phyloP scores from a whole-genome alignment of 2,329 filamentous ascomycete genomes.

The Gliomastix tumulicola region DNA sequence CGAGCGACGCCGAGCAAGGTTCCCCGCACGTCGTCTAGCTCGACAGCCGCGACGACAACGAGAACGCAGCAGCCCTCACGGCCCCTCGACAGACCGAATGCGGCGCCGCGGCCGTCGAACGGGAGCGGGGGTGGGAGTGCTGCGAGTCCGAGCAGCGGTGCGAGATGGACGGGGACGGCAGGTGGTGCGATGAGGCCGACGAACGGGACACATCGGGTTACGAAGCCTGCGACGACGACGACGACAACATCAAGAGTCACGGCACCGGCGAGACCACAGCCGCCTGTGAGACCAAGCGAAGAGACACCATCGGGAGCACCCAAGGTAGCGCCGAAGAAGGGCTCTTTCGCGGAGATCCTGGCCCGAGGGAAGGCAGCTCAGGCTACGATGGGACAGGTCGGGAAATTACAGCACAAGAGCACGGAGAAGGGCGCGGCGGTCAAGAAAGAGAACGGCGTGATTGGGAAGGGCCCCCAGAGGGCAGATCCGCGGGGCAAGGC shows the following conservation, averaged over 20 bases:
- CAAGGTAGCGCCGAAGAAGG: constrained; percentile 56
- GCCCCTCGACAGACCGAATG: constrained; percentile 14
- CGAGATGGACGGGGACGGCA: no score
- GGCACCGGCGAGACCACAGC: neutral
- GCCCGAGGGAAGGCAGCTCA: constrained; percentile 64
- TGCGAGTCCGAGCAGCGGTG: neutral
- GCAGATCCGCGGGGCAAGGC: constrained; percentile 21
- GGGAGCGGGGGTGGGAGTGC: neutral
- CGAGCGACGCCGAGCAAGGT: constrained; percentile 33
- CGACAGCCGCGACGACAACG: constrained; percentile 7
- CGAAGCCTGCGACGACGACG: constrained; percentile 11
- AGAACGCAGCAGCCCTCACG: constrained; percentile 11
- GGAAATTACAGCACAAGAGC: constrained; percentile 69
- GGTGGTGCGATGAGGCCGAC: constrained; percentile 15
- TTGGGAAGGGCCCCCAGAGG: constrained; percentile 15
- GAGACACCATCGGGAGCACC: constrained; percentile 30
- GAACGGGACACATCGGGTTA: constrained; percentile 13
- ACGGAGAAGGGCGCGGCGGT: constrained; percentile 50
- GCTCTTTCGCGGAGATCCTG: constrained; percentile 68
- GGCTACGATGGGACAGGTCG: constrained; percentile 51
- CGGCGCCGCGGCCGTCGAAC: constrained; percentile 12
- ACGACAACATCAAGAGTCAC: no score
- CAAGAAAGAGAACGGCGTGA: constrained; percentile 41
- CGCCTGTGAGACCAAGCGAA: constrained; percentile 8
- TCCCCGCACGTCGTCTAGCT: constrained; percentile 21